Percentiles rank a stretch among this genome's conserved stretches.
Evolutionary conservation across 176 grass and related monocot species (phyloP).

Genomic region (Pontederia paniculata): DNA sequence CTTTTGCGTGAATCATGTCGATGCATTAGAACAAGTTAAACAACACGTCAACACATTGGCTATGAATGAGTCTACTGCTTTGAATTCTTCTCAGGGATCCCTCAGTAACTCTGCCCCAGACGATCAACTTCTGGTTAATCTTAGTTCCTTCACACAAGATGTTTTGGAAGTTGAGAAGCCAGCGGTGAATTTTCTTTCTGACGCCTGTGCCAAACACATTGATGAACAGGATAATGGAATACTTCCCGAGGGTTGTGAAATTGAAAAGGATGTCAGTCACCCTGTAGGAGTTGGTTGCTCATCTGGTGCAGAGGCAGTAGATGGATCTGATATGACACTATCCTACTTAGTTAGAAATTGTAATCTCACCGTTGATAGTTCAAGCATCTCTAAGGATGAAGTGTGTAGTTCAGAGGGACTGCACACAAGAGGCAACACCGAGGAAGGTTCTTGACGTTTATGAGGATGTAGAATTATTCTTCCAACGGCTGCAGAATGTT

Average conservation of each 20-base stretch:
- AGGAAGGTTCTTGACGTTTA: too few species aligned
- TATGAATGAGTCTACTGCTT: neutral
- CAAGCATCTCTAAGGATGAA: too few species aligned
- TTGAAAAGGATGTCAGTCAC: slow-evolving; percentile 2
- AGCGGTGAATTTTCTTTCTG: neutral
- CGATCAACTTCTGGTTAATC: neutral
- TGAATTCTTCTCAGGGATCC: neutral
- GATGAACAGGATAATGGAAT: neutral
- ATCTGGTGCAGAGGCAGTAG: slow-evolving; percentile 12
- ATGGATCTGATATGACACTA: slow-evolving; percentile 18
- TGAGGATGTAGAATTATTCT: too few species aligned
- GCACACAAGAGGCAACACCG: too few species aligned
- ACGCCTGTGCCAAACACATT: neutral
- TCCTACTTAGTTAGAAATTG: neutral
- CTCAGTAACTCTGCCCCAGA: neutral
- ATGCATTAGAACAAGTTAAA: neutral
- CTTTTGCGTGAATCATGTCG: neutral
- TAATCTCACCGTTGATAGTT: too few species aligned
- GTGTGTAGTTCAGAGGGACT: too few species aligned
- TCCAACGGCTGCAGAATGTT: too few species aligned
- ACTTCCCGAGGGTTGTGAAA: neutral
- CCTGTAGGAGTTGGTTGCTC: slow-evolving; percentile 25
- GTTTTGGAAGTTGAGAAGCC: neutral
- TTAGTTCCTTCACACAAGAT: neutral
- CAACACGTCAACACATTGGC: neutral